A percentile compares a stretch with the other conserved stretches of the same genome.
These are phyloP conservation scores for Apiospora sp. DNA, from an alignment of 2,329 filamentous ascomycete genomes.

Conservation along the genomic window DNA sequence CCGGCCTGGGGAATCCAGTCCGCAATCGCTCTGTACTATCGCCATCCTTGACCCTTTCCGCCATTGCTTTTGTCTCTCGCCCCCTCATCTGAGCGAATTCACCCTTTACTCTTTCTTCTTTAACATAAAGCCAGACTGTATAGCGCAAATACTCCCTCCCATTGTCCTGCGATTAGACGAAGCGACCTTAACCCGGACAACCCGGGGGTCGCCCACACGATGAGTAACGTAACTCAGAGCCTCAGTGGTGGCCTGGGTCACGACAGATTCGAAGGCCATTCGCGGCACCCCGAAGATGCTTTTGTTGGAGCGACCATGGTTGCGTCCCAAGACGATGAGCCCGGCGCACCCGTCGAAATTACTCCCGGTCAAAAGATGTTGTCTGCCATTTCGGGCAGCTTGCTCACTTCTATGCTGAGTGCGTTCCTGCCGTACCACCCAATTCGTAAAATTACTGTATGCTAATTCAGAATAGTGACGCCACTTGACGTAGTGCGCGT, in stretches of 20 bases:
- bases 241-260: conserved; percentile 45
- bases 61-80: conserved; percentile 20
- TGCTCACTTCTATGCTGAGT: conserved; percentile 91
- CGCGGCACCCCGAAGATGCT: conserved; percentile 42
- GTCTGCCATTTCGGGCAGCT: conserved; percentile 88
- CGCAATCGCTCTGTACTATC: conserved; percentile 19
- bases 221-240: conserved; percentile 35
- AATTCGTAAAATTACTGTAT: conserved; percentile 16
- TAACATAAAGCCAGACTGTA: neutral
- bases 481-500: conserved; percentile 97
- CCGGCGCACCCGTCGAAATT: conserved; percentile 67
- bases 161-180: conserved; percentile 25
- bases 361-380: conserved; percentile 92
- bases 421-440: conserved; percentile 43
- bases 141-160: neutral
- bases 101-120: neutral
- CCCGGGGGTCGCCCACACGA: conserved; percentile 37
- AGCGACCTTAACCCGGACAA: conserved; percentile 38
- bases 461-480: conserved; percentile 68
- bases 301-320: conserved; percentile 43
- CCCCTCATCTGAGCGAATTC: conserved; percentile 28
- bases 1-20: conserved; percentile 13
- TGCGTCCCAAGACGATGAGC: conserved; percentile 43
- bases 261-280: conserved; percentile 43
- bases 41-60: conserved; percentile 1